Base-by-base conservation (phyloP, 1,284 basidiomycete species). In the Ceratobasidium sp. region DNA sequence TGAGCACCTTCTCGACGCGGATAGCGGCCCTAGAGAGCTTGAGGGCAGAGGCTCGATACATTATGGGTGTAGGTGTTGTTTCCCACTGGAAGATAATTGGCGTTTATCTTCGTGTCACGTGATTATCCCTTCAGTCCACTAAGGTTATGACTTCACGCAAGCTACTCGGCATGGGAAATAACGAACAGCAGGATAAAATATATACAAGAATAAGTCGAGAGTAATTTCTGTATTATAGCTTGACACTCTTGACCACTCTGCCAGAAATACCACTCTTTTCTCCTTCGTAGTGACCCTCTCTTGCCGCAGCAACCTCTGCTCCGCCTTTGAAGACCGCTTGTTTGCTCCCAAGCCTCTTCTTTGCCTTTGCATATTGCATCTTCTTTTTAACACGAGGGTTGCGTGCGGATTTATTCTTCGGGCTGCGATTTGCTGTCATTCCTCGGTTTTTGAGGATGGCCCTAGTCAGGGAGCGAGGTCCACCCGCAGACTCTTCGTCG, bases 381-480 rank as follows among this genome's bases (percentile, higher is more conserved):
- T 92, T 86, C 80, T 98, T 98, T 86, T 97, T 98, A 79, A 98
- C 94, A 74, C 95, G 88, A 34, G 95, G 94, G 80, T 98, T 98
- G 73, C 94, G 92, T 43, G 93, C 92, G 65, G 80, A 76, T 32
- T 82, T 83, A 53, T 68, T 68, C 80, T 97, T 97, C 57, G 89
- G 82, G 15, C 65, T 68, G 62, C 95, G 87, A 73, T 85, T 86
- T 1, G 95, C 94, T 17, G 94, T 97, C 71, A 98, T 87, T 69
- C 96, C 95, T 75, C 89, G 91, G 84, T 98, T 98, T 77, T 90
- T 88, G 75, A 96, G 84, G 75, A 98, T 98, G 6, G 93, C 89
- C 15, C 93, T 88, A 2, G 93, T 94, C 72, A 96, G 86, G 2
- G 88, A 87, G 35, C 96, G 90, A 49, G 94, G 96, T 3, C 93